Conservation (phyloP, 257 asterid genomes). For the Ballota nigra region DNA sequence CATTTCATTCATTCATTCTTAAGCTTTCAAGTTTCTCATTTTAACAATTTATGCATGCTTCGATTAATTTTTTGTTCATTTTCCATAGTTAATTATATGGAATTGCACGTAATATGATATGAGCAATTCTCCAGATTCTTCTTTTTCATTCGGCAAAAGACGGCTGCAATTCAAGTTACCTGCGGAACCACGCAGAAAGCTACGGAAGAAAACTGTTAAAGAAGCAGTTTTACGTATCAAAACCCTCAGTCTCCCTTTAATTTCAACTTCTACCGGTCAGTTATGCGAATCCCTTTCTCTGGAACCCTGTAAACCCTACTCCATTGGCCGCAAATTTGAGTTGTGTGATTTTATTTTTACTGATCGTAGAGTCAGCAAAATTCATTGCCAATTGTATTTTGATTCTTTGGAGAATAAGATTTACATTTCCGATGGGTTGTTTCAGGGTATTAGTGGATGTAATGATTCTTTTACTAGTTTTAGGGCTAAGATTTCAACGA, state of each 20-base stretch:
- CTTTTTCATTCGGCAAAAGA: slow-evolving; percentile 35
- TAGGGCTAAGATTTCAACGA: slow-evolving; percentile 52
- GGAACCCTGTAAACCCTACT: slow-evolving; percentile 53
- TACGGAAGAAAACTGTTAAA: slow-evolving; percentile 31
- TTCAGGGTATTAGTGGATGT: slow-evolving; percentile 30
- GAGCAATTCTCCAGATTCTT: slow-evolving; percentile 52
- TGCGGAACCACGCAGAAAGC: slow-evolving; percentile 36
- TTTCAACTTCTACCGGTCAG: slow-evolving; percentile 41
- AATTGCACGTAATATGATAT: slow-evolving; percentile 42
- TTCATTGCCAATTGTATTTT: slow-evolving; percentile 60
- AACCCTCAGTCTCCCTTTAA: slow-evolving; percentile 49
- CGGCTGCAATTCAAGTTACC: slow-evolving; percentile 31
- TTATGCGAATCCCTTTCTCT: slow-evolving; percentile 47
- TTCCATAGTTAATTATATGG: neutral
- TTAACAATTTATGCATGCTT: no score
- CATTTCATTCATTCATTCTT: slow-evolving; percentile 11
- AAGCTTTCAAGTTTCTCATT: neutral
- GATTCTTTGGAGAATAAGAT: slow-evolving; percentile 53
- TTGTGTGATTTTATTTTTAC: slow-evolving; percentile 52
- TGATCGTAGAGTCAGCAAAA: slow-evolving; percentile 61
- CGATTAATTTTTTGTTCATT: neutral
- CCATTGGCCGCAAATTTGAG: slow-evolving; percentile 56
- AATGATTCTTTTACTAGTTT: slow-evolving; percentile 23
- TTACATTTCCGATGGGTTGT: slow-evolving; percentile 60
- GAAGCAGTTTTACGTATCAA: slow-evolving; percentile 47